Evolutionary conservation across 208 protist genomes (phyloP).

Genomic region (Spongospora subterranea): DNA sequence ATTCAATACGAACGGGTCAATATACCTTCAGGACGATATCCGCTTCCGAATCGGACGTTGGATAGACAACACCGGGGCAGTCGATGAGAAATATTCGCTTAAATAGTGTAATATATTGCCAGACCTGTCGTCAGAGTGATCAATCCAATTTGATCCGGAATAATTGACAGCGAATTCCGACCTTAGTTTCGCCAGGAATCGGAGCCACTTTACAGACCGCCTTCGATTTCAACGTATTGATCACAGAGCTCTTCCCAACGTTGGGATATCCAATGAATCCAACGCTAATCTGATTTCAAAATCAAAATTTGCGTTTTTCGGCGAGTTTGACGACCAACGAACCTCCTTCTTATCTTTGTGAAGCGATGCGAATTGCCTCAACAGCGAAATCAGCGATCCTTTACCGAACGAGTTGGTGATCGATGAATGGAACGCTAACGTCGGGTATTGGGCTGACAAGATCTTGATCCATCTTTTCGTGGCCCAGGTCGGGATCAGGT

Average conservation of each 20-base stretch:
- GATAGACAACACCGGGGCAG: constrained; percentile 94
- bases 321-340: background rate
- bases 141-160: background rate
- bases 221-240: constrained; percentile 93
- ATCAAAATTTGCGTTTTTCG: background rate
- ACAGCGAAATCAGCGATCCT: constrained; percentile 96
- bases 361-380: constrained; percentile 88
- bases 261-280: constrained; percentile 99
- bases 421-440: constrained; percentile 98
- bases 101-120: constrained; percentile 99
- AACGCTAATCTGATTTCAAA: constrained; percentile 69
- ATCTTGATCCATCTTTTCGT: constrained; percentile 77
- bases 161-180: constrained; percentile 19
- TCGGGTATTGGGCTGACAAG: constrained; percentile 90
- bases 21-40: constrained; percentile 90
- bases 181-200: constrained; percentile 99
- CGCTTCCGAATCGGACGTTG: constrained; percentile 87
- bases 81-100: constrained; percentile 98
- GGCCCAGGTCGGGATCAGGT: constrained; percentile 98
- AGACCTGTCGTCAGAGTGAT: constrained; percentile 81
- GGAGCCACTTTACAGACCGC: constrained; percentile 98
- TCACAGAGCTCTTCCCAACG: constrained; percentile 99
- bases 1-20: background rate
- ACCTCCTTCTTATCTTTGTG: constrained; percentile 81
- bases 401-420: constrained; percentile 99